phyloP scores from a whole-genome alignment of 139 green algal species.

The Astrephomene gubernaculifera region DNA sequence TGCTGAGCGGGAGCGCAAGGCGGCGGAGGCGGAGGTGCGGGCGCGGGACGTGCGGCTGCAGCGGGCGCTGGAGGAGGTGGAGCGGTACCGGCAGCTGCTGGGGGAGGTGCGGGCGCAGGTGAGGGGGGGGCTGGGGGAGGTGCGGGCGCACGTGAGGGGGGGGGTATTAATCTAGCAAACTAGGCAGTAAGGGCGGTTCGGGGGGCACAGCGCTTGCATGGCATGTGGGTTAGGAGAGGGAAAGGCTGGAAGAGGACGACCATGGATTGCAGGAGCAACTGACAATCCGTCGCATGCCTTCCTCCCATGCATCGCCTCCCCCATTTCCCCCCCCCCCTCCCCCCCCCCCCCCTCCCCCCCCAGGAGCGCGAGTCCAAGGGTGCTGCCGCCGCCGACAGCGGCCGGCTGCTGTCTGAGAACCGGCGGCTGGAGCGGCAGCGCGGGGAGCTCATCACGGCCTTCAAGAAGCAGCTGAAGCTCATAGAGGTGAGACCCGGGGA shows the following conservation, averaged over 20 bases:
- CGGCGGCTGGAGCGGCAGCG: slow-evolving; percentile 83
- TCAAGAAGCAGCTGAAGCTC: slow-evolving; percentile 90
- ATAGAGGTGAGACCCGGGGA: slow-evolving; percentile 67
- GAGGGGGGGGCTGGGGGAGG: background rate
- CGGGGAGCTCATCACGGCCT: slow-evolving; percentile 75
- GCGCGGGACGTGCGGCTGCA: slow-evolving; percentile 75
- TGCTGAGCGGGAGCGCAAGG: slow-evolving; percentile 33
- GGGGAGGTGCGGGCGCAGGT: slow-evolving; percentile 66
- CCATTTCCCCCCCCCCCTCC: too few relatives aligned
- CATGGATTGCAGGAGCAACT: too few relatives aligned
- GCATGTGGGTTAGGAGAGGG: too few relatives aligned
- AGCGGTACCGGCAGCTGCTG: slow-evolving; percentile 74
- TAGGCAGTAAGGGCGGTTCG: background rate
- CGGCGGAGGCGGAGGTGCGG: slow-evolving; percentile 45
- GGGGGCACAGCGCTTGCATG: too few relatives aligned
- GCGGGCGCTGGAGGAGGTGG: slow-evolving; percentile 79
- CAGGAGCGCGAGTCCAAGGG: slow-evolving; percentile 69
- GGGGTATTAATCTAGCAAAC: background rate
- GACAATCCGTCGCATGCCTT: too few relatives aligned
- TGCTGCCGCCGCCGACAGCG: slow-evolving; percentile 65
- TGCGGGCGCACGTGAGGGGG: background rate
- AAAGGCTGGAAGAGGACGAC: too few relatives aligned
- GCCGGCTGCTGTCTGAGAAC: slow-evolving; percentile 67
- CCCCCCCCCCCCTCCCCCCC: too few relatives aligned
- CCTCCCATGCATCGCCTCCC: too few relatives aligned